phyloP scores from a whole-genome alignment of 768 basidiomycete species.

The Rhizopogon vesiculosus region DNA sequence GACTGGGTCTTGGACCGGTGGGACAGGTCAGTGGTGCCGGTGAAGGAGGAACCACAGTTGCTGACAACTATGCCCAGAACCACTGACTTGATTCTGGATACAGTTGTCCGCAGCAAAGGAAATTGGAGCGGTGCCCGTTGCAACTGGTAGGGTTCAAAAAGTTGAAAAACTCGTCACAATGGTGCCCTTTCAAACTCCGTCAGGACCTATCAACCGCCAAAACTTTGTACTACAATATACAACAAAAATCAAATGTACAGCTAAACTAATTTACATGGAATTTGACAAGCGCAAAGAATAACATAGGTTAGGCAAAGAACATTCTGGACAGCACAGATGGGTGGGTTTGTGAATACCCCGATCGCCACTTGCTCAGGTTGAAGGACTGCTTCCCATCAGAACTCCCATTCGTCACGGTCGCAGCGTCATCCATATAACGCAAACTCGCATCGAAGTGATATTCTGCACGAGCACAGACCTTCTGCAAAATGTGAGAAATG shows the following conservation, averaged over 20 bases:
- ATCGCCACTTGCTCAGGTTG: constrained; percentile 27
- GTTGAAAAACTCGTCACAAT: no score
- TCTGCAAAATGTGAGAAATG: constrained; percentile 25
- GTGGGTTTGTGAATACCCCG: constrained; percentile 29
- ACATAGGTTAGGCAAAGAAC: constrained; percentile 17
- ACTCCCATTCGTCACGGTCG: constrained; percentile 27
- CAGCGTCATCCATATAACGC: constrained; percentile 26
- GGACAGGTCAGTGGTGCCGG: no score
- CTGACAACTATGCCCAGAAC: no score
- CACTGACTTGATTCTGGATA: no score
- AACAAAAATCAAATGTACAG: not conserved
- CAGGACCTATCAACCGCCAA: no score
- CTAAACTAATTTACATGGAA: not conserved
- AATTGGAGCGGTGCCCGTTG: no score
- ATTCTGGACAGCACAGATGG: constrained; percentile 21
- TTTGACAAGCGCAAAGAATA: not conserved
- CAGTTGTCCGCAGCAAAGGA: no score
- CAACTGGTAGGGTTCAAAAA: no score
- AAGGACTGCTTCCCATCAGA: constrained; percentile 8
- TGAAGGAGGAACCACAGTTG: no score
- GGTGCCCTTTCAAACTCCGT: no score
- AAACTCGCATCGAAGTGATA: constrained; percentile 44
- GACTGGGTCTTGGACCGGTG: no score
- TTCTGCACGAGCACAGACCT: constrained; percentile 48
- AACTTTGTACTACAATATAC: no score